A percentile compares a stretch with the other conserved stretches of the same genome.
Evolutionary conservation across 1,284 basidiomycete species (phyloP).

Genomic region (Ustilago tritici): DNA sequence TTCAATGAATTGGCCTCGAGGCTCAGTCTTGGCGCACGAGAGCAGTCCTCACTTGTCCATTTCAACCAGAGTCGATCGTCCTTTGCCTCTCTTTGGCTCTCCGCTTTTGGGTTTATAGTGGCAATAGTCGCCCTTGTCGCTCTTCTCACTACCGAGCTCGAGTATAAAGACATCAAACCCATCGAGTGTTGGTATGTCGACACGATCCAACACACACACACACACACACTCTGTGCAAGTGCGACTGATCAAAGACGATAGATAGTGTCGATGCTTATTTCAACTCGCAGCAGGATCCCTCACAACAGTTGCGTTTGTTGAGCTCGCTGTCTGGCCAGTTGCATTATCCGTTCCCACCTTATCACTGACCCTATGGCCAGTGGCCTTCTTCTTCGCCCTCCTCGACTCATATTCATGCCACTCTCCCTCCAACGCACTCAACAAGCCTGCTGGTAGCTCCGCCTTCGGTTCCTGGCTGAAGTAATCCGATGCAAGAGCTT

Average conservation of each 20-base stretch:
- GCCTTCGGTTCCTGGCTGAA: slow-evolving; percentile 84
- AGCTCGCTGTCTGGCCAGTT: not conserved
- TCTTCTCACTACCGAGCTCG: not conserved
- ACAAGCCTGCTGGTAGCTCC: slow-evolving; percentile 74
- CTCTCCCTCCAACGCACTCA: slow-evolving; percentile 81
- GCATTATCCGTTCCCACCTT: not conserved
- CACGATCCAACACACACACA: no score
- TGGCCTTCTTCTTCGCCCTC: slow-evolving; percentile 51
- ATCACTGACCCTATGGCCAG: not conserved
- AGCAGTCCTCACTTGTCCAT: not conserved
- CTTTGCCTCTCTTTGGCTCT: not conserved
- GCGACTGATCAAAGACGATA: no score
- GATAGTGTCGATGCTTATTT: not conserved
- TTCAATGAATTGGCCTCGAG: not conserved
- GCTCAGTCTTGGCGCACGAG: not conserved
- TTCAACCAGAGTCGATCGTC: not conserved
- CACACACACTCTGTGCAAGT: no score
- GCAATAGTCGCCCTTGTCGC: not conserved
- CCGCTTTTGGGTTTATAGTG: not conserved
- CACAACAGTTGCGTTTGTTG: not conserved
- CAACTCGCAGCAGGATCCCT: not conserved
- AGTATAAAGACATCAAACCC: no score
- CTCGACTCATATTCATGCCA: slow-evolving; percentile 87
- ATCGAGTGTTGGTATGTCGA: no score
- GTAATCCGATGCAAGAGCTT: slow-evolving; percentile 85